These are phyloP conservation scores for Picea glauca DNA, from an alignment of 75 land plant genomes.

Conservation along the genomic window DNA sequence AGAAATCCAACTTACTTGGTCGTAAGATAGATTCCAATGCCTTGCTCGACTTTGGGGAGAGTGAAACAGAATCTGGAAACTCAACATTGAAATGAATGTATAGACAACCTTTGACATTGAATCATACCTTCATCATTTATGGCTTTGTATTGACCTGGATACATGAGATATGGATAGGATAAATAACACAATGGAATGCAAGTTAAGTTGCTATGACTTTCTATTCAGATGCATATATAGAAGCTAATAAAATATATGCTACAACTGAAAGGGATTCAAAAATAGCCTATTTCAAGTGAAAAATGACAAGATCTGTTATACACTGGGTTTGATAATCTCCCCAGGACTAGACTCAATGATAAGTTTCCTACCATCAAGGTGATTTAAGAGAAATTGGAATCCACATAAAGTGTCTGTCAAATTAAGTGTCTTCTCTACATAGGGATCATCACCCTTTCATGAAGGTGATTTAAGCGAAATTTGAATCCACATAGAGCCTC, in stretches of 20 bases:
- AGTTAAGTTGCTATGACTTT: too few relatives aligned
- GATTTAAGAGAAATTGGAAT: too few relatives aligned
- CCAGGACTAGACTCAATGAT: slow-evolving; percentile 44
- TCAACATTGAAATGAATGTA: slow-evolving; percentile 70
- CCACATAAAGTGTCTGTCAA: too few relatives aligned
- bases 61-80: slow-evolving; percentile 53
- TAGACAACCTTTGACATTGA: slow-evolving; percentile 39
- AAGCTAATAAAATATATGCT: not conserved
- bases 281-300: not conserved
- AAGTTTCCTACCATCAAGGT: not conserved
- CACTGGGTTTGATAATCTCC: slow-evolving; percentile 59
- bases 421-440: too few relatives aligned
- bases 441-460: not conserved
- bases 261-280: not conserved
- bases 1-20: slow-evolving; percentile 16
- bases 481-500: too few relatives aligned
- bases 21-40: slow-evolving; percentile 32
- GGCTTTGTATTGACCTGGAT: slow-evolving; percentile 57
- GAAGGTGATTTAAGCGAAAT: not conserved
- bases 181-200: too few relatives aligned
- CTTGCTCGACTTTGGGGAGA: slow-evolving; percentile 39
- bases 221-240: too few relatives aligned
- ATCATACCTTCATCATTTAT: slow-evolving; percentile 86
- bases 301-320: not conserved
- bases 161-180: not conserved